phyloP scores from a whole-genome alignment of 441 rosid genomes.

The Corymbia citriodora region DNA sequence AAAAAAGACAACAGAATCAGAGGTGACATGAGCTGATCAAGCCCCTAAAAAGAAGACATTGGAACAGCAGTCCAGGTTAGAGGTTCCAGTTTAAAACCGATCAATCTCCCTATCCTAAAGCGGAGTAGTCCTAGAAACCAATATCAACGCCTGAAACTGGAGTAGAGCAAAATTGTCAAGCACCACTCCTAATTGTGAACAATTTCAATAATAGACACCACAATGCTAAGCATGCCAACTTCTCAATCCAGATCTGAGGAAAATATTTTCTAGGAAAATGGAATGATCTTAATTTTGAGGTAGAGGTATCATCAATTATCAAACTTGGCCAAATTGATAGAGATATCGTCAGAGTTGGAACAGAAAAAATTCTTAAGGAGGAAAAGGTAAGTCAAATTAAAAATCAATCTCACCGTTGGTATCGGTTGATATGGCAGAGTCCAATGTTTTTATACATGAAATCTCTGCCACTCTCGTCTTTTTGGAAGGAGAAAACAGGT shows the following conservation, averaged over 20 bases:
- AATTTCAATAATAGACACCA: neutral
- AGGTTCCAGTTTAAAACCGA: neutral
- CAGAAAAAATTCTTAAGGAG: neutral
- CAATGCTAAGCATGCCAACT: neutral
- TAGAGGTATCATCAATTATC: neutral
- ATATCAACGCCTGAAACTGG: neutral
- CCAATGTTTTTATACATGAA: conserved; percentile 42
- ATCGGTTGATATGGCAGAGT: conserved; percentile 29
- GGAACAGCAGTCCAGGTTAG: neutral
- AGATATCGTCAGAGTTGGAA: neutral
- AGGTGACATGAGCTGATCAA: neutral
- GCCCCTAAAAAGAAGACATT: neutral
- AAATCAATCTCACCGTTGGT: conserved; percentile 37
- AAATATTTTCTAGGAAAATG: neutral
- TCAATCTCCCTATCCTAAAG: neutral
- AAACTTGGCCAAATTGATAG: neutral
- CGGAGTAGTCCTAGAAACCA: neutral
- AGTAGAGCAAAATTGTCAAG: neutral
- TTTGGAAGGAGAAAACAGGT: conserved; percentile 1
- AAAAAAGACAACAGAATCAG: neutral
- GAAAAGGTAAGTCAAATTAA: neutral
- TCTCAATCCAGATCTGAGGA: neutral
- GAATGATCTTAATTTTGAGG: neutral
- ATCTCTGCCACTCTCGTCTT: conserved; percentile 18
- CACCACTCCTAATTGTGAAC: neutral